A percentile compares a stretch with the other conserved stretches of the same genome.
Evolutionary conservation across 1,139 yeast genomes (phyloP).

Genomic region (Pneumocystis canis): DNA sequence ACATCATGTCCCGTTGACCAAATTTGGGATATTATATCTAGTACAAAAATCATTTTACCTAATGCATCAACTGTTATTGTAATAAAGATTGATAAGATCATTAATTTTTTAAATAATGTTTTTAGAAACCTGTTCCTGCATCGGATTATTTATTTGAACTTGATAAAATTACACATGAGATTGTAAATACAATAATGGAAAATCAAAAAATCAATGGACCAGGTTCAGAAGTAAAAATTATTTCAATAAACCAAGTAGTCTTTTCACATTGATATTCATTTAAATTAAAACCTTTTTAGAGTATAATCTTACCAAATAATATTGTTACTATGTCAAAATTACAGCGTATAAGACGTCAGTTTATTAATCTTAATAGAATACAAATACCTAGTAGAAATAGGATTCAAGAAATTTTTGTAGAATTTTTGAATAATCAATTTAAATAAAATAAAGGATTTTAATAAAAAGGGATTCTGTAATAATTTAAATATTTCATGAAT

Average conservation of each 20-base stretch:
- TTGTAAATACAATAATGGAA: conserved; percentile 43
- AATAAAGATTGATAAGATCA: conserved; percentile 2
- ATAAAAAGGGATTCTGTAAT: not conserved
- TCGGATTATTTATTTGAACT: conserved; percentile 66
- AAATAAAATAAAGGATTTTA: not conserved
- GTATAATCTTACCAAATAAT: conserved; percentile 43
- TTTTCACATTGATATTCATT: conserved; percentile 13
- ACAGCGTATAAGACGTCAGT: conserved; percentile 72
- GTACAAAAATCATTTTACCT: conserved; percentile 39
- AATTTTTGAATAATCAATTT: conserved; percentile 39
- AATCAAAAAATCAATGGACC: conserved; percentile 42
- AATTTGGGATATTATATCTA: conserved; percentile 56
- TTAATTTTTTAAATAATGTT: conserved; percentile 29
- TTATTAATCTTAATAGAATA: conserved; percentile 63
- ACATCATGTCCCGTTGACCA: conserved; percentile 47
- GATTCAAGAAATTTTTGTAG: conserved; percentile 57
- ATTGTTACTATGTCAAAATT: conserved; percentile 59
- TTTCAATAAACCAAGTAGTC: conserved; percentile 27
- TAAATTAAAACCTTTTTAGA: not conserved
- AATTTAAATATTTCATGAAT: not conserved
- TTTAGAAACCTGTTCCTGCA: conserved; percentile 51
- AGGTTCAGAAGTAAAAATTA: conserved; percentile 31
- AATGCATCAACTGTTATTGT: conserved; percentile 42
- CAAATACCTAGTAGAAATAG: conserved; percentile 48
- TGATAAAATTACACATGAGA: conserved; percentile 56